A percentile compares a stretch with the other conserved stretches of the same genome.
Evolutionary conservation across 352 stramenopile genomes (phyloP).

Genomic region (Phytophthora sojae): DNA sequence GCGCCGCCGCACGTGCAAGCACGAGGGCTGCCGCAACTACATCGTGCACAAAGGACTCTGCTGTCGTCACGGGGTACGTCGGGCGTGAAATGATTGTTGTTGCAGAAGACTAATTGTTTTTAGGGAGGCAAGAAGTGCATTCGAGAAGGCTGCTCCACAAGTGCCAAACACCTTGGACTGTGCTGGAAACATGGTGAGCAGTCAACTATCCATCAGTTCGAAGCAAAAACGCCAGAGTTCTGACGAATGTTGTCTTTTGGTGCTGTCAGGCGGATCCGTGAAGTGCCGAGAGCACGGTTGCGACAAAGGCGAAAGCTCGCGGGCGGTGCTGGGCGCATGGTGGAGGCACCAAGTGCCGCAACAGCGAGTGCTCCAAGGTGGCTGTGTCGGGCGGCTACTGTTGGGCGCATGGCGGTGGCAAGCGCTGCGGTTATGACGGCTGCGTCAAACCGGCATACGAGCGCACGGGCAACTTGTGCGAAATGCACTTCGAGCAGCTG

Average conservation of each 20-base stretch:
- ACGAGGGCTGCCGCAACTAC: constrained; percentile 56
- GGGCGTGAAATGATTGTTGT: not conserved
- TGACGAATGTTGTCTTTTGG: not conserved
- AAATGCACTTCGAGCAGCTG: constrained; percentile 39
- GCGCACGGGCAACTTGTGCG: constrained; percentile 52
- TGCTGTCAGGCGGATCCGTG: constrained; percentile 45
- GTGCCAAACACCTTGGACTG: constrained; percentile 53
- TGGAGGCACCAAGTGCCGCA: constrained; percentile 49
- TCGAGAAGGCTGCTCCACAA: constrained; percentile 47
- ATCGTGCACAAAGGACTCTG: constrained; percentile 59
- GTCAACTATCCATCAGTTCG: not conserved
- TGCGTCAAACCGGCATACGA: constrained; percentile 49
- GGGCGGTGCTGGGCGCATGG: constrained; percentile 57
- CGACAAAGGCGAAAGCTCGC: constrained; percentile 49
- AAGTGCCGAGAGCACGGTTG: constrained; percentile 48
- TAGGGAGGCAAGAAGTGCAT: constrained; percentile 63
- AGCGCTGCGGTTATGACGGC: constrained; percentile 39
- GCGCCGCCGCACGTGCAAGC: constrained; percentile 41
- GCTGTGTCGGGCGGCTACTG: constrained; percentile 51
- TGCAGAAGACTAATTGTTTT: not conserved
- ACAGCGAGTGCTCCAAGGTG: constrained; percentile 37
- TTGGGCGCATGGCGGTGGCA: constrained; percentile 53
- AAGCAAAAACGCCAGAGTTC: not conserved
- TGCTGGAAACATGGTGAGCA: constrained; percentile 21
- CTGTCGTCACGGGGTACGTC: constrained; percentile 43